Evolutionary conservation across 1,139 yeast species (phyloP).

Genomic region (Yamadazyma oceani): DNA sequence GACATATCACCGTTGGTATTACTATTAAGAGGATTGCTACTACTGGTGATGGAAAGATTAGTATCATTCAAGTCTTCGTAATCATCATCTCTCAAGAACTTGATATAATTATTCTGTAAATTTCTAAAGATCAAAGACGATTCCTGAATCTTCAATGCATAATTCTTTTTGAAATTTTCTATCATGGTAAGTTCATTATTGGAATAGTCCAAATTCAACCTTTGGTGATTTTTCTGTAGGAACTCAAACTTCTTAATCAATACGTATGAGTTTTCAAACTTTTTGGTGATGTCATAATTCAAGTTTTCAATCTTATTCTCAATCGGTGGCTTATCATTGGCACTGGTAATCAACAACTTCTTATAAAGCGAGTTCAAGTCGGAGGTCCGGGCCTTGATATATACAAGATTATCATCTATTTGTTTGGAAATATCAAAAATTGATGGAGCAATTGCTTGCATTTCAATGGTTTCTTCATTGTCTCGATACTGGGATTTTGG

Average conservation of each 20-base stretch:
- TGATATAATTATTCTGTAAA: slow-evolving; percentile 84
- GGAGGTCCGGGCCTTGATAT: slow-evolving; percentile 50
- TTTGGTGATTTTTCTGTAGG: slow-evolving; percentile 39
- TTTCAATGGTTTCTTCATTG: slow-evolving; percentile 33
- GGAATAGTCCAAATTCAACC: slow-evolving; percentile 36
- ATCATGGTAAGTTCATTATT: slow-evolving; percentile 63
- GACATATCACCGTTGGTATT: slow-evolving; percentile 2
- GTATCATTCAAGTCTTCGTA: slow-evolving; percentile 34
- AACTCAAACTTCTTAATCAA: slow-evolving; percentile 68
- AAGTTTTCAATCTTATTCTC: slow-evolving; percentile 71
- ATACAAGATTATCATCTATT: slow-evolving; percentile 59
- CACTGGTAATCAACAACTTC: slow-evolving; percentile 82
- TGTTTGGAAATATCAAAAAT: slow-evolving; percentile 74
- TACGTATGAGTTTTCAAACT: slow-evolving; percentile 75
- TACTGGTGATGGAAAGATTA: slow-evolving; percentile 1
- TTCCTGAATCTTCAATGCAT: slow-evolving; percentile 84
- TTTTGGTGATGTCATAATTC: slow-evolving; percentile 69
- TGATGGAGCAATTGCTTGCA: slow-evolving; percentile 68
- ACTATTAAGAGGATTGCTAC: slow-evolving; percentile 22
- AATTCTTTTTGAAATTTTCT: slow-evolving; percentile 76
- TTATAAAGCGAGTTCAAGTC: slow-evolving; percentile 70
- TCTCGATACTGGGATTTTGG: slow-evolving; percentile 15
- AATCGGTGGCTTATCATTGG: slow-evolving; percentile 68
- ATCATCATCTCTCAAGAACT: slow-evolving; percentile 70
- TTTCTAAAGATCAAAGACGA: slow-evolving; percentile 76